Base-by-base conservation (phyloP, 371 early-diverging fungal genomes). In the Mucor piriformis region DNA sequence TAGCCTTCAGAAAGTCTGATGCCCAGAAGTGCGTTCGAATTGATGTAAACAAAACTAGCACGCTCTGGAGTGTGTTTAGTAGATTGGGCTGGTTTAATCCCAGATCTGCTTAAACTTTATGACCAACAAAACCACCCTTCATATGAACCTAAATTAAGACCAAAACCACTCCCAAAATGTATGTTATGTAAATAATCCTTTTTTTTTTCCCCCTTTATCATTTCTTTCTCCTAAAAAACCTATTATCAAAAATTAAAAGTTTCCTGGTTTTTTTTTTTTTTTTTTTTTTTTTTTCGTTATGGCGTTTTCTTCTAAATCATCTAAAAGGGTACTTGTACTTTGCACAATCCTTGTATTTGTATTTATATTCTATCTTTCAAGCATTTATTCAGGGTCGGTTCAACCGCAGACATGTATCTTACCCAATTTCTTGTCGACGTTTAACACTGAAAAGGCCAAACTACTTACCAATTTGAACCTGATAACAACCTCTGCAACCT, bases 11-110 rank as follows among this genome's bases (percentile, higher is more conserved):
- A 43, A 77, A 75, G 42, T 77, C 77, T 48, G 77, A 79, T 51
- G 80, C 80, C 16, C 80, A 79, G 57, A 76, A 76, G 57, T 63
- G 76, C 27, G 75, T 73, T 43, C 77, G 76, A 27, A 75, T 75
- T 53, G 76, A 77, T 65, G 81, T 77, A 57, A 81, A 77, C 62
- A 77, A 75, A 58, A 67, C 74, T 32, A 73, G 75, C 55, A 52
- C 64, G 23, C 69, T 77, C n/a, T 77, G 77, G 81, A 64, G 72
- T 52, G 72, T 66, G 18, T 77, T 73, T 54, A 69, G 59, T 46
- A 55, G 63, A 54, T 61, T 77, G 25, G 77, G 77, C 15, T 77
- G 81, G 77, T 66, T 75, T 38, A 65, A 54, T 21, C 70, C 72
- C 23, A 50, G 46, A 52, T 54, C 62, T 50, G 20, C 50, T 34